A percentile compares a stretch with the other conserved stretches of the same genome.
Conservation (phyloP, 352 stramenopile genomes). For the Phytophthora chlamydospora region DNA sequence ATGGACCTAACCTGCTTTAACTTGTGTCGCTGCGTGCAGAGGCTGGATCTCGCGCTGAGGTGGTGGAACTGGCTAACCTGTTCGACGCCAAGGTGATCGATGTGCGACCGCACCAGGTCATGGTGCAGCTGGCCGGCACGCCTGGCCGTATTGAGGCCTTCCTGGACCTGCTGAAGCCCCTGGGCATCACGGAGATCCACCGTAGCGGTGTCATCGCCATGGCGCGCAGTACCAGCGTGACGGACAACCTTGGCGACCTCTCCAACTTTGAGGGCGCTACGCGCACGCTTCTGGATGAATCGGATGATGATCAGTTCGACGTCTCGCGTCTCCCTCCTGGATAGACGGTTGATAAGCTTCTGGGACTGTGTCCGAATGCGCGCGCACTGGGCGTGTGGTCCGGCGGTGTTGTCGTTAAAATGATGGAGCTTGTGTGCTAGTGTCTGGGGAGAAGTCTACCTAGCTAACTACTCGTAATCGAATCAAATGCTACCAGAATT, state of each 20-base stretch:
- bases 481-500: conserved; percentile 17
- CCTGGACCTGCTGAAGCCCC: conserved; percentile 80
- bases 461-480: conserved; percentile 22
- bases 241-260: conserved; percentile 67
- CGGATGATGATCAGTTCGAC: conserved; percentile 69
- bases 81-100: conserved; percentile 90
- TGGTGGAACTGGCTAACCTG: conserved; percentile 81
- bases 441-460: conserved; percentile 1
- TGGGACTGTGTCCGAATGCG: conserved; percentile 6
- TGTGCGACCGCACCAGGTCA: conserved; percentile 81
- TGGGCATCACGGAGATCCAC: conserved; percentile 87
- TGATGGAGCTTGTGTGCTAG: conserved; percentile 1
- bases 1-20: conserved; percentile 12
- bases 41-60: conserved; percentile 67
- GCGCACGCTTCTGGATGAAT: conserved; percentile 71
- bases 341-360: conserved; percentile 40
- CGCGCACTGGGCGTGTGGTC: not conserved
- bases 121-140: conserved; percentile 83
- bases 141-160: conserved; percentile 83
- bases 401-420: not conserved
- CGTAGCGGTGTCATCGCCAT: conserved; percentile 87
- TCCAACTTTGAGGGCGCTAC: conserved; percentile 76
- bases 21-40: conserved; percentile 39
- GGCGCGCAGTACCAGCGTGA: conserved; percentile 70
- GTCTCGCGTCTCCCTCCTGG: conserved; percentile 70